Base-by-base conservation (phyloP, 768 basidiomycete genomes). In the Sporobolomyces pararoseus region DNA sequence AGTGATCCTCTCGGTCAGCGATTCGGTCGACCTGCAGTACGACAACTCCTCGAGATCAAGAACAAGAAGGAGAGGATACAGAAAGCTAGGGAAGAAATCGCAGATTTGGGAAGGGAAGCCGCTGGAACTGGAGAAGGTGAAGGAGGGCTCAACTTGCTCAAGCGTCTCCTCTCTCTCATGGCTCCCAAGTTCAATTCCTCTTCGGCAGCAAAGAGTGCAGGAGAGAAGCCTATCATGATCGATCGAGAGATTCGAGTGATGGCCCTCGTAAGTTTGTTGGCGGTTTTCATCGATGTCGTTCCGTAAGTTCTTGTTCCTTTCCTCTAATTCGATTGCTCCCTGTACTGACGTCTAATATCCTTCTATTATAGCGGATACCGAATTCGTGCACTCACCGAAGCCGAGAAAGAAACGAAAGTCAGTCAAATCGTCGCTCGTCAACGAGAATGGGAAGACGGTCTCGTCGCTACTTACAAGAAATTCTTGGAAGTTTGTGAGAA, bases 371-470 rank as follows among this genome's bases (percentile, higher is more conserved):
- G 75, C 46, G 91, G 91, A 4, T 99, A 97, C 80, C 88, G 93
- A 69, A 95, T 99, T 78, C 91, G 96, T 62, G 81, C 87, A 23
- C 83, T 98, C 51, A 93, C 91, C 10, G 95, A 92, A 59, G 85
- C 85, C 73, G 96, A 99, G 80, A 91, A 89, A 79, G 82, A 86
- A 5, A 91, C 93, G 79, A 96, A 95, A 81, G 91, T 96, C 73
- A 86, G 91, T 79, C 95, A 98, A 80, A 87, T 90, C 82, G 93
- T 99, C 12, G 84, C 87, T 23, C 85, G 86, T 31, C 88, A 89
- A 74, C 85, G 96, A 72, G 96, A 98, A 77, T 98, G 89, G 85
- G 96, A 99, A 78, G 92, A 98, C 79, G 90, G 94, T 31, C 83
- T 99, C 64, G 88, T 98, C 39, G 80, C 83, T 63, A 86, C 87